Evolutionary conservation across 78 protist species (phyloP), one percentile per base, ranked within the genome.

Genomic region (Pelomyxa schiedti): DNA sequence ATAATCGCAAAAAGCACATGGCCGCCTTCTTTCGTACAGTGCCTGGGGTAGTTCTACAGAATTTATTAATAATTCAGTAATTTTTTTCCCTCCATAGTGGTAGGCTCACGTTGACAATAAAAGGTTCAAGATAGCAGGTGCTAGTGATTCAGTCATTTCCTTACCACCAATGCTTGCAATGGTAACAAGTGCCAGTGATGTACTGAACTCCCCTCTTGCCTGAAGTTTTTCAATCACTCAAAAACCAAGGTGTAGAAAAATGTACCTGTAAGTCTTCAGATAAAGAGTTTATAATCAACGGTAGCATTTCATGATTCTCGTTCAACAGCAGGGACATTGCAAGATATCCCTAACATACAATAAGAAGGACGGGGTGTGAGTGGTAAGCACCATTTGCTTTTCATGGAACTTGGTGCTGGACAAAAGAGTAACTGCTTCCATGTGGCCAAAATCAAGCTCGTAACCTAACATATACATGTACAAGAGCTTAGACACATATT

Each of bases 391-490:
- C 37, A 94, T 86, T 47, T 77, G 84, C 86, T 98, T 97, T 74
- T 97, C 99, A 1, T 94, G 64, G 79, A 84, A 97, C 42, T 79
- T 82, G 29, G 24, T 32, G 0, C 86, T 35, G 0, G 95, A 47
- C 24, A 98, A 22, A 30, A 98, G 93, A n/a, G 88, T 64, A 24
- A 96, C 86, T 29, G 96, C 97, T 53, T 98, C 98, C 89, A 96
- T 90, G 78, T 96, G 96, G 2, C 99, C 99, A 74, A 97, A 96
- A 73, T 96, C 99, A 28, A 96, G 68, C 24, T 94, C 95, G 78
- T 92, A 93, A 4, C 99, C 99, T 39, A 95, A 79, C 80, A 97
- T 88, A 80, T 74, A 94, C 74, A 94, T 96, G 85, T 90, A 98
- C 47, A 97, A 73, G 63, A 98, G 88, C 86, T 98, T 98, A 78